phyloP scores from a whole-genome alignment of 192 early-diverging fungal species.

The Backusella morwellensis region DNA sequence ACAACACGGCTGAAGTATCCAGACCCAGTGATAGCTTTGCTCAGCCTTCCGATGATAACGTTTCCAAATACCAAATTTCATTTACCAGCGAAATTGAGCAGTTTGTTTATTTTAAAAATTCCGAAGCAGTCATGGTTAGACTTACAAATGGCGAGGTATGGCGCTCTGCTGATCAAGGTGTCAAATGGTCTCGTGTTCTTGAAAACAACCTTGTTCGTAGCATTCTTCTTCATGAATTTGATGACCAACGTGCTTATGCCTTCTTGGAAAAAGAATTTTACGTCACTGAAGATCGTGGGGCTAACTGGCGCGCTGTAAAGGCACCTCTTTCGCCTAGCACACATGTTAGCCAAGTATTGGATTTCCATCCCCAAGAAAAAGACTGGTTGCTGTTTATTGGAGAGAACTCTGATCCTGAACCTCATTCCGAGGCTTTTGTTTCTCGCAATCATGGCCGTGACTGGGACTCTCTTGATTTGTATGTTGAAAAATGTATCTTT shows the following conservation, averaged over 20 bases:
- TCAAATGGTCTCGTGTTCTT: slow-evolving; percentile 62
- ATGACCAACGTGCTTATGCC: slow-evolving; percentile 63
- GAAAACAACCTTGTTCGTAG: slow-evolving; percentile 45
- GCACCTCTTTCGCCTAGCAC: slow-evolving; percentile 64
- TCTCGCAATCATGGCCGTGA: slow-evolving; percentile 68
- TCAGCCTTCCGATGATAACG: slow-evolving; percentile 27
- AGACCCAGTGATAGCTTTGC: slow-evolving; percentile 23
- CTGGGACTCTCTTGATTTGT: slow-evolving; percentile 50
- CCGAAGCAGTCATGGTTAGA: slow-evolving; percentile 59
- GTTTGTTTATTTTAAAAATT: slow-evolving; percentile 67
- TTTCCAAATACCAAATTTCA: slow-evolving; percentile 8
- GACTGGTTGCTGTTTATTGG: slow-evolving; percentile 90
- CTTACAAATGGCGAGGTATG: slow-evolving; percentile 60
- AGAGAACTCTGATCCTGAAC: slow-evolving; percentile 48
- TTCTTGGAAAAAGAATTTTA: slow-evolving; percentile 53
- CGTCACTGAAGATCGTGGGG: slow-evolving; percentile 60
- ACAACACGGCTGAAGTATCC: slow-evolving; percentile 24
- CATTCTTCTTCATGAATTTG: slow-evolving; percentile 71
- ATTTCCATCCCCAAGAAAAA: slow-evolving; percentile 84
- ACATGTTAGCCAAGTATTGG: slow-evolving; percentile 62
- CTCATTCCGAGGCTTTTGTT: slow-evolving; percentile 71
- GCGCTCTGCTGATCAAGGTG: slow-evolving; percentile 73
- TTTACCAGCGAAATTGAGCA: slow-evolving; percentile 54
- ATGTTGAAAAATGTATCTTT: slow-evolving; percentile 86
- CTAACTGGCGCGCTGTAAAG: slow-evolving; percentile 34